Evolutionary conservation across 331 rosid genomes (phyloP), one percentile per base, ranked within the genome.

Genomic region (Dryas integrifolia): DNA sequence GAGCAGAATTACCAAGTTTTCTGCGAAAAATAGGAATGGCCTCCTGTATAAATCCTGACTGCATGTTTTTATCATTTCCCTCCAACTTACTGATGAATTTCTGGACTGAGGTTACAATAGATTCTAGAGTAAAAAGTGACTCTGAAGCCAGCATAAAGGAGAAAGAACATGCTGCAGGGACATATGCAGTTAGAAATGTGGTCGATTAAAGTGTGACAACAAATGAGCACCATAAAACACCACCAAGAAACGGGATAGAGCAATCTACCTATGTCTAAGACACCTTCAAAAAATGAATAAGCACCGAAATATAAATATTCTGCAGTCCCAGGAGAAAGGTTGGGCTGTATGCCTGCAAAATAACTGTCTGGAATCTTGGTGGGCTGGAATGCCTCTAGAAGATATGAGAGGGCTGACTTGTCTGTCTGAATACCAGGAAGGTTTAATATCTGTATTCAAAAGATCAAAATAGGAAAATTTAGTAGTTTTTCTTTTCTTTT

Each of bases 341-440:
- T 82, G 26, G 63, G 49, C 57, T 60, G 70, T 67, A 77, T 18
- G 51, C 16, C 77, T 55, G 73, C 76, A 49, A 69, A 64, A 62
- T 77, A 60, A 56, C 39, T 13, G 8, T 68, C 85, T 2, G 80
- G 77, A 21, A 63, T 72, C 69, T 69, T 56, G 64, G 47, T 40
- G 49, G 80, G 82, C 79, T 82, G 85, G 80, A 82, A 82, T 46
- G 85, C 82, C 40, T 73, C 82, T 57, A 82, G 85, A 58, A 82
- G 76, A 24, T 49, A 35, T 69, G 72, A 58, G 58, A 82, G 77
- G 63, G 69, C 56, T 49, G 66, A 18, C 58, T 73, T 73, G 45
- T 82, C 76, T 58, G 59, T 69, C 56, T 45, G 79, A 51, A 73
- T 70, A 56, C 50, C 55, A 40, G 85, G 67, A 53, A 82, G 67